Base-by-base conservation (phyloP, 805 yeast genomes). In the Saccharomycopsis malanga region DNA sequence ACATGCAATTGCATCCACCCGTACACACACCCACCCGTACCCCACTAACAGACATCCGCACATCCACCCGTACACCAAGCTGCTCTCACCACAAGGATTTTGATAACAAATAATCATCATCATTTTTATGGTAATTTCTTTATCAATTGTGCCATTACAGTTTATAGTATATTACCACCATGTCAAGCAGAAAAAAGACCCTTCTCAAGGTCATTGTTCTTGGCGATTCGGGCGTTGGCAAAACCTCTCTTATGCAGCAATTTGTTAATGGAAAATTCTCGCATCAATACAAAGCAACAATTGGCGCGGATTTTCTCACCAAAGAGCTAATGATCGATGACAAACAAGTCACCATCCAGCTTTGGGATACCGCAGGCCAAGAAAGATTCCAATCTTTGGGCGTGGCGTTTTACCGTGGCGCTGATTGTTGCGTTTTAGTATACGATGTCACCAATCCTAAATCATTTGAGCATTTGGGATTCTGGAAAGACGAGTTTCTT, bases 301-400 rank as follows among this genome's bases (percentile, higher is more conserved):
- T 91, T 56, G 98, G 98, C 7, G 98, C 98, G 2, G 98, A 93
- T 64, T 91, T 91, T 62, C 73, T 88, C 54, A 91, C 97, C 34
- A 91, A 89, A 64, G 98, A 91, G 59, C 77, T 91, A 50, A 69
- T 74, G 23, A 77, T 93, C 49, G 98, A 93, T 63, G 93, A 83
- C 64, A 83, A 61, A 49, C 58, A 67, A 12, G 74, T 71, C 14
- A 69, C 73, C 4, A 65, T 69, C 67, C 91, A 85, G 67, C 83
- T 93, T 46, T 91, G 98, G 98, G 98, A 91, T 62, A 91, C 98
- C 37, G 98, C 98, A 5, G 98, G 98, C 32, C 98, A 91, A 70
- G 98, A 91, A 66, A 76, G 98, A 59, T 91, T 91, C 73, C 98
- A 93, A 67, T 83, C 94, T 49, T 71, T 91, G 53, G 98, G 98